Percentiles rank a stretch among this genome's conserved stretches.
These are phyloP conservation scores for Gnomoniopsis smithogilvyi DNA, from an alignment of 2,329 filamentous ascomycete species.

Conservation along the genomic window DNA sequence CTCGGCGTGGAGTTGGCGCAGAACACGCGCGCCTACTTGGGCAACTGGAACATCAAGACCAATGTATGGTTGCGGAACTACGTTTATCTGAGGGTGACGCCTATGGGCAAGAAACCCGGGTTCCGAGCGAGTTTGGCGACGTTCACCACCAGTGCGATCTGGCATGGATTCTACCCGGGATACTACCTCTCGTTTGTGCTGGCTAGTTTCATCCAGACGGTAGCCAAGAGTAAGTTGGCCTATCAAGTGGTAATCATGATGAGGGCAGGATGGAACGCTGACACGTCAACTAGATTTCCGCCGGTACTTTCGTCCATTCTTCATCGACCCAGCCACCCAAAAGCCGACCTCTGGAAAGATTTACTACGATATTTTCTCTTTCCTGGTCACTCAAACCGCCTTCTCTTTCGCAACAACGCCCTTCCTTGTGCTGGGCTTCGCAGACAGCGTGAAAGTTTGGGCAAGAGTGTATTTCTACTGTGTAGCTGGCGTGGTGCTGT, in stretches of 20 bases:
- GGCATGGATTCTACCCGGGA: constrained; percentile 97
- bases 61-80: constrained; percentile 97
- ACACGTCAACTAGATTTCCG: constrained; percentile 65
- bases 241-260: not conserved
- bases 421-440: constrained; percentile 77
- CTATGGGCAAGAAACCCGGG: constrained; percentile 91
- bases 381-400: constrained; percentile 72
- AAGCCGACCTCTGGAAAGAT: constrained; percentile 68
- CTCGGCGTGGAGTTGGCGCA: constrained; percentile 85
- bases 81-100: constrained; percentile 91
- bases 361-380: constrained; percentile 81
- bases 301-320: constrained; percentile 86
- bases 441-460: constrained; percentile 73
- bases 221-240: constrained; percentile 81
- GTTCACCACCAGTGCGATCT: constrained; percentile 90
- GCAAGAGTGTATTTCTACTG: constrained; percentile 85
- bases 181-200: constrained; percentile 92
- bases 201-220: constrained; percentile 87
- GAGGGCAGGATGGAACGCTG: constrained; percentile 21
- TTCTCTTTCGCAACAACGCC: constrained; percentile 82
- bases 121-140: constrained; percentile 93
- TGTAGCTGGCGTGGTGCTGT: constrained; percentile 61
- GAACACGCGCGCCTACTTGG: constrained; percentile 89
- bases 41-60: constrained; percentile 97
- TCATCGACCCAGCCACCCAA: constrained; percentile 74